Evolutionary conservation across 139 green algal genomes (phyloP), one percentile per base, ranked within the genome.

Genomic region (Chlamydomonas schloesseri): DNA sequence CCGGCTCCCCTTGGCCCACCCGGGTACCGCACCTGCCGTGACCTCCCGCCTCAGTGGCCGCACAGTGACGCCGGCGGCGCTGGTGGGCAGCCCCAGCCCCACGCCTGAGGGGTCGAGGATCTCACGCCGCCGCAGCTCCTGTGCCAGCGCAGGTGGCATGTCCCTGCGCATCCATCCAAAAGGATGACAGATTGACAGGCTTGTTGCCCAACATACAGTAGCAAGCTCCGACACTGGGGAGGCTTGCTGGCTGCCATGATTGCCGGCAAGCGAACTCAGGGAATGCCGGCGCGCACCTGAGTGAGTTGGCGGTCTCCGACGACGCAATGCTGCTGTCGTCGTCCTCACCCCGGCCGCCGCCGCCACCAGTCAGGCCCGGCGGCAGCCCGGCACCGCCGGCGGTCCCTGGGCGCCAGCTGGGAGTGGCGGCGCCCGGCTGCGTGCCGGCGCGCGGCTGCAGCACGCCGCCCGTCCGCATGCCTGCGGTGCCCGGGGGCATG

Each of bases 251-350:
- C n/a, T n/a, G n/a, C n/a, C n/a, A n/a, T n/a, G n/a, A n/a, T n/a
- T n/a, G n/a, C n/a, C n/a, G n/a, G n/a, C n/a, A n/a, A n/a, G n/a
- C n/a, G n/a, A n/a, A n/a, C n/a, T n/a, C n/a, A n/a, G n/a, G n/a
- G n/a, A n/a, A n/a, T n/a, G n/a, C n/a, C n/a, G n/a, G n/a, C n/a
- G 18, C 17, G 0, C 70, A 68, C 79, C 67, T 85, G 20, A 85
- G 67, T 9, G 79, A 85, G 20, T 85, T 64, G 31, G 21, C 67
- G 8, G 79, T 85, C 29, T 28, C 31, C 11, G 79, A 85, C 4
- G 79, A 85, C 8, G 79, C 79, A 0, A 85, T 10, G 65, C 79
- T 85, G 79, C 50, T 76, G 47, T 76, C 79, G 46, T 85, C 79
- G 13, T 85, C 79, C 6, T 72, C 76, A 13, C 11, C 57, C 73